These are phyloP conservation scores for Exsudoporus floridanus DNA, from an alignment of 1,284 basidiomycete species.

Conservation along the genomic window DNA sequence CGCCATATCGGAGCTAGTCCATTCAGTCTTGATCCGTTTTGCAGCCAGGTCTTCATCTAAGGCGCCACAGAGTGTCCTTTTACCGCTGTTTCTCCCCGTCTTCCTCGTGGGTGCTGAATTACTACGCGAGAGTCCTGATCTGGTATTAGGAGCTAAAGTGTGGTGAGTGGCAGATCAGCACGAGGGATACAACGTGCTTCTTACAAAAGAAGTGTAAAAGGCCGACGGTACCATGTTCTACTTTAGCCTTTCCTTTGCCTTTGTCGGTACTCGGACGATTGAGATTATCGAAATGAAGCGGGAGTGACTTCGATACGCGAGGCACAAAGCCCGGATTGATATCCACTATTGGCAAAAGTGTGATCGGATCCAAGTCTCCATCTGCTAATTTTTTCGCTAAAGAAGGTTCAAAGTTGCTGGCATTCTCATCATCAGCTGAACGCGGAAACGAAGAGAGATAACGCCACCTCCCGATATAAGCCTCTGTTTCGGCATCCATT, in stretches of 20 bases:
- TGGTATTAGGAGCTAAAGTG: conserved; percentile 49
- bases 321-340: conserved; percentile 73
- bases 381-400: conserved; percentile 67
- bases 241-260: conserved; percentile 42
- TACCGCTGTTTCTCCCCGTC: conserved; percentile 64
- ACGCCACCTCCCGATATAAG: conserved; percentile 72
- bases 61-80: conserved; percentile 66
- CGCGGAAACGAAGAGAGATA: conserved; percentile 3
- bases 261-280: conserved; percentile 35
- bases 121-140: conserved; percentile 28
- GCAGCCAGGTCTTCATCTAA: conserved; percentile 60
- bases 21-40: conserved; percentile 48
- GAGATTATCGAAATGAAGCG: conserved; percentile 35
- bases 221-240: conserved; percentile 40
- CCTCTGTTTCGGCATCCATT: conserved; percentile 63
- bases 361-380: conserved; percentile 81
- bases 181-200: conserved; percentile 29
- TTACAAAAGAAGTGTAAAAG: conserved; percentile 66
- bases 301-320: conserved; percentile 41
- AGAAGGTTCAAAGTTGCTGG: conserved; percentile 57
- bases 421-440: conserved; percentile 13
- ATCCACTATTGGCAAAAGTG: conserved; percentile 71
- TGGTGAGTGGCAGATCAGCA: conserved; percentile 27
- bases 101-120: conserved; percentile 35
- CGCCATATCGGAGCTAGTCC: conserved; percentile 18